Percentiles rank a stretch among this genome's conserved stretches.
Conservation (phyloP, 2,329 filamentous ascomycete genomes). For the Apiospora sp. region DNA sequence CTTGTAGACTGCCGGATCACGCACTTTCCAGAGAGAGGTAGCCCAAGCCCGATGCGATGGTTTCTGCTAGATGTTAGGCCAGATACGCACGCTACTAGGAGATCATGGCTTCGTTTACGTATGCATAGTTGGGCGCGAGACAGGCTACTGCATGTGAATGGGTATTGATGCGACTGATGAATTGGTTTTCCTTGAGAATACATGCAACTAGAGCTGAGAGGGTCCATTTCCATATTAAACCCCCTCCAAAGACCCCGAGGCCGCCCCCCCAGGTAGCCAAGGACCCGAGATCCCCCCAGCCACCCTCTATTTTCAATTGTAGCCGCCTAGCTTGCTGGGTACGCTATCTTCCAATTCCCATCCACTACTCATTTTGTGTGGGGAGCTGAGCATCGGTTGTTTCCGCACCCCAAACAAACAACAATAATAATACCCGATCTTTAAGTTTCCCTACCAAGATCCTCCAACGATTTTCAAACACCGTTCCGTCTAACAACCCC, state of each 20-base stretch:
- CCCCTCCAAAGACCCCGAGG: conserved; percentile 7
- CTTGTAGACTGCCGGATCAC: neutral
- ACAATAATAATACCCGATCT: conserved; percentile 19
- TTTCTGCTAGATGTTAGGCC: neutral
- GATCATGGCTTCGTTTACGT: neutral
- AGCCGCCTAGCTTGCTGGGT: neutral
- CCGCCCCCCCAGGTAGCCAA: neutral
- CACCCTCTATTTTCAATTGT: conserved; percentile 17
- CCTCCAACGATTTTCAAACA: neutral
- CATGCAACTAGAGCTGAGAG: neutral
- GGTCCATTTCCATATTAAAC: neutral
- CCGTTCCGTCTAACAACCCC: conserved; percentile 2
- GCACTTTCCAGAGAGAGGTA: neutral
- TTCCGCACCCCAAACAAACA: conserved; percentile 20
- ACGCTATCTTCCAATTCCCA: conserved; percentile 20
- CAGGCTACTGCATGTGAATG: conserved; percentile 14
- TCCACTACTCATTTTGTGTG: conserved; percentile 21
- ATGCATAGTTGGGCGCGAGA: conserved; percentile 10
- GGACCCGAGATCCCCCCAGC: conserved; percentile 5
- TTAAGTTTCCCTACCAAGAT: conserved; percentile 2
- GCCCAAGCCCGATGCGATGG: conserved; percentile 6
- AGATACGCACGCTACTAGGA: neutral
- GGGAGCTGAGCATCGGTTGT: conserved; percentile 19
- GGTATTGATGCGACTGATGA: conserved; percentile 13
- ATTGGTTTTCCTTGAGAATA: conserved; percentile 16